phyloP scores from a whole-genome alignment of 495 filamentous ascomycete genomes.

The Xylaria bambusicola region DNA sequence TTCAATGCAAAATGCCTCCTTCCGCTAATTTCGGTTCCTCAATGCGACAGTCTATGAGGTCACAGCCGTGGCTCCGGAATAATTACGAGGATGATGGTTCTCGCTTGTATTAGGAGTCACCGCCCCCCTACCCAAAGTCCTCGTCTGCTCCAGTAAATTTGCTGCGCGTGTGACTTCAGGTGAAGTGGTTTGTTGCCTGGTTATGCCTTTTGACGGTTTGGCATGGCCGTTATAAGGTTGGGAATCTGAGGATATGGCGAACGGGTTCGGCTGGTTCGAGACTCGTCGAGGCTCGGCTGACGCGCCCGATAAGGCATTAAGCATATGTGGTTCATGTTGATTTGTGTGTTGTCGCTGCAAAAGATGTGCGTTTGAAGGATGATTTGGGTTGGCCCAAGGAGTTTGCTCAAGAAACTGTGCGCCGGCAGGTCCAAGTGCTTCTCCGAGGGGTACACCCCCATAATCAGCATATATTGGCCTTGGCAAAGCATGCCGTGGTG shows the following conservation, averaged over 20 bases:
- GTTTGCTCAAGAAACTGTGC: conserved; percentile 82
- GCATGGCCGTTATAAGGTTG: conserved; percentile 28
- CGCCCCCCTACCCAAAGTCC: conserved; percentile 27
- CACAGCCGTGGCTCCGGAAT: conserved; percentile 6
- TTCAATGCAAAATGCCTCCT: conserved; percentile 11
- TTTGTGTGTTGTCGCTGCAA: conserved; percentile 43
- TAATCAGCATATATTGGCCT: conserved; percentile 34
- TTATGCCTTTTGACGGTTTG: conserved; percentile 23
- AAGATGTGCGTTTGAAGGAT: conserved; percentile 64
- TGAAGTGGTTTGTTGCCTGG: conserved; percentile 29
- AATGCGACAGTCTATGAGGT: conserved; percentile 10
- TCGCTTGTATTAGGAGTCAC: conserved; percentile 21
- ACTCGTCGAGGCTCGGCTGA: conserved; percentile 34
- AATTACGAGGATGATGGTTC: conserved; percentile 20
- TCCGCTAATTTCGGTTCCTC: neutral
- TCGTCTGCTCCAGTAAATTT: conserved; percentile 31
- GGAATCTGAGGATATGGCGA: conserved; percentile 30
- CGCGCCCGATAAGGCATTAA: conserved; percentile 22
- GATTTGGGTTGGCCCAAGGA: conserved; percentile 86
- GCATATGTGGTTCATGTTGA: conserved; percentile 32
- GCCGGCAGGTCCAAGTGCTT: conserved; percentile 63
- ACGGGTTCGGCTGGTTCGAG: conserved; percentile 35
- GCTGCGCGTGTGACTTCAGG: conserved; percentile 35
- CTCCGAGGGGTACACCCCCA: conserved; percentile 40
- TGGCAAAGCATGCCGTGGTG: conserved; percentile 24